Percentiles rank a stretch among this genome's conserved stretches.
phyloP scores from a whole-genome alignment of 371 early-diverging fungal genomes.

The Mortierella sp. region DNA sequence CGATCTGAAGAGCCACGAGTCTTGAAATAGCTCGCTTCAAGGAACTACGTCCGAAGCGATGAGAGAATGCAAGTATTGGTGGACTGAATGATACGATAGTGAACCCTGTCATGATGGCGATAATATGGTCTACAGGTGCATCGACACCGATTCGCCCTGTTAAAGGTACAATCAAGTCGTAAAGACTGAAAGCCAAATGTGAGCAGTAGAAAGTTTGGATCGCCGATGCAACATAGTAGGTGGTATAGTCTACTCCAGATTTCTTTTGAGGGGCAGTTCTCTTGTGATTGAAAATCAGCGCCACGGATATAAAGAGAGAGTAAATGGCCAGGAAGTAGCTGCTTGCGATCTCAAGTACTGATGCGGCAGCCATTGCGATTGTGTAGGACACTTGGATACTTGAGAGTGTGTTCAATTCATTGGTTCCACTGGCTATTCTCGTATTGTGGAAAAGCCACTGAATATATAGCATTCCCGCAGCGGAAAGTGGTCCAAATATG shows the following conservation, averaged over 20 bases:
- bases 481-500: conserved; percentile 65
- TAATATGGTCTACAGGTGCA: conserved; percentile 77
- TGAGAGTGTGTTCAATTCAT: conserved; percentile 36
- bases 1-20: conserved; percentile 55
- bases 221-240: conserved; percentile 61
- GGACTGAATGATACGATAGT: conserved; percentile 60
- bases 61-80: conserved; percentile 69
- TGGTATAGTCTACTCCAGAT: conserved; percentile 25
- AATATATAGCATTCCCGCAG: conserved; percentile 60
- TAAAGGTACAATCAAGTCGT: conserved; percentile 80
- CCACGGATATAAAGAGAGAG: conserved; percentile 26
- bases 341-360: conserved; percentile 17
- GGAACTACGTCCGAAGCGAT: conserved; percentile 63
- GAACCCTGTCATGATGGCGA: conserved; percentile 72
- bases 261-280: not conserved
- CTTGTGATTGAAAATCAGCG: conserved; percentile 29
- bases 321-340: conserved; percentile 41
- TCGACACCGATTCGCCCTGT: conserved; percentile 81
- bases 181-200: conserved; percentile 62
- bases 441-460: conserved; percentile 59
- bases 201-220: conserved; percentile 60
- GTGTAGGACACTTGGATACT: conserved; percentile 30
- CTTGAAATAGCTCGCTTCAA: conserved; percentile 56
- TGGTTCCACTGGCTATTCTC: conserved; percentile 17
- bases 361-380: conserved; percentile 6